These are phyloP conservation scores for Wickerhamiella dianesei DNA, from an alignment of 805 yeast species.

Conservation along the genomic window DNA sequence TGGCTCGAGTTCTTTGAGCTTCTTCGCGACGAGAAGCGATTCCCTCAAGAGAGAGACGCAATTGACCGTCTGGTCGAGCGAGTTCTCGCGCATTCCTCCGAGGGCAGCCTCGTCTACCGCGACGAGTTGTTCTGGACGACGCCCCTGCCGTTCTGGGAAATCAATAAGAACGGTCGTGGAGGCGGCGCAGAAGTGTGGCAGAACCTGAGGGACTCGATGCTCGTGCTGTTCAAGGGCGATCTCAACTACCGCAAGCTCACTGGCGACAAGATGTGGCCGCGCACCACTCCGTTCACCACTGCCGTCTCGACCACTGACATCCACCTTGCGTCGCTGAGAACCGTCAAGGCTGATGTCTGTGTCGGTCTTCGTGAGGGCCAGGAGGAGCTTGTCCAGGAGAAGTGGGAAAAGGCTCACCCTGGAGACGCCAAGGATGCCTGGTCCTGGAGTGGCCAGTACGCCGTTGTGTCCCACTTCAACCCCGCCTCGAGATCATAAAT, in stretches of 20 bases:
- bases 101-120: conserved; percentile 37
- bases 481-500: background rate
- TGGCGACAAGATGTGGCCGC: conserved; percentile 81
- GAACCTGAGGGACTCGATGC: conserved; percentile 43
- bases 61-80: conserved; percentile 36
- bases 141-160: conserved; percentile 58
- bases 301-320: conserved; percentile 59
- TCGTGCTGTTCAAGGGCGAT: conserved; percentile 85
- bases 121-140: conserved; percentile 81
- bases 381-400: conserved; percentile 49
- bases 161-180: conserved; percentile 37
- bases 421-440: conserved; percentile 61
- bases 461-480: conserved; percentile 34
- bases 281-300: conserved; percentile 53
- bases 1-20: conserved; percentile 45
- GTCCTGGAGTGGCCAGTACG: conserved; percentile 87
- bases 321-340: conserved; percentile 64
- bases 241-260: conserved; percentile 88
- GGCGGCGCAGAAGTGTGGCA: conserved; percentile 51
- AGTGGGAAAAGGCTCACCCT: conserved; percentile 42
- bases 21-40: conserved; percentile 38
- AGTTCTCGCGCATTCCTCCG: conserved; percentile 31
- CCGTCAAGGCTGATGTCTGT: conserved; percentile 91
- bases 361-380: conserved; percentile 66
- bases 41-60: conserved; percentile 34